phyloP scores from a whole-genome alignment of 139 green algal species.

The Picochlorum sp. region DNA sequence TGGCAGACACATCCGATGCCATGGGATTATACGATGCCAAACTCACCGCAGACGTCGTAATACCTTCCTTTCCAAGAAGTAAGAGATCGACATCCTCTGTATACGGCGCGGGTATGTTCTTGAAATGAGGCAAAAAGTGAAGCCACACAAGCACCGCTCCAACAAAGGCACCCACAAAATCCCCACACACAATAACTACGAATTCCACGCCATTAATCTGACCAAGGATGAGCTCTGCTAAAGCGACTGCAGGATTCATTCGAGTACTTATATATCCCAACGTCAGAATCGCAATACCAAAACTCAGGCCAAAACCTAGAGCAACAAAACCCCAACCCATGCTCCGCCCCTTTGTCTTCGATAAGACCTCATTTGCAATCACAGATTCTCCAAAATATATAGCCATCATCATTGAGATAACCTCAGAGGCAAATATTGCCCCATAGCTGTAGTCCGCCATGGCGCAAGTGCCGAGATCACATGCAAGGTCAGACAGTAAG shows the following conservation, averaged over 20 bases:
- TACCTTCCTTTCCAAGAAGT: constrained; percentile 29
- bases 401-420: not conserved
- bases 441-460: constrained; percentile 6
- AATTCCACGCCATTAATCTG: constrained; percentile 12
- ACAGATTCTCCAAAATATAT: constrained; percentile 30
- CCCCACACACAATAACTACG: constrained; percentile 17
- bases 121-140: constrained; percentile 54
- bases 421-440: constrained; percentile 13
- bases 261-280: constrained; percentile 23
- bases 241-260: constrained; percentile 22
- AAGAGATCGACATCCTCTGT: constrained; percentile 25
- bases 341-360: constrained; percentile 17
- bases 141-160: constrained; percentile 50
- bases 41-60: constrained; percentile 19
- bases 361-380: constrained; percentile 29
- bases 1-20: not conserved
- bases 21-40: constrained; percentile 39
- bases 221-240: constrained; percentile 22
- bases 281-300: constrained; percentile 19
- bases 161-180: constrained; percentile 44
- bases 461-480: no score
- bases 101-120: constrained; percentile 36
- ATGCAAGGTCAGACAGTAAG: no score
- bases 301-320: constrained; percentile 26
- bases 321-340: constrained; percentile 24